A percentile compares a stretch with the other conserved stretches of the same genome.
Evolutionary conservation across 2,329 filamentous ascomycete genomes (phyloP).

Genomic region (Exophiala sp.): DNA sequence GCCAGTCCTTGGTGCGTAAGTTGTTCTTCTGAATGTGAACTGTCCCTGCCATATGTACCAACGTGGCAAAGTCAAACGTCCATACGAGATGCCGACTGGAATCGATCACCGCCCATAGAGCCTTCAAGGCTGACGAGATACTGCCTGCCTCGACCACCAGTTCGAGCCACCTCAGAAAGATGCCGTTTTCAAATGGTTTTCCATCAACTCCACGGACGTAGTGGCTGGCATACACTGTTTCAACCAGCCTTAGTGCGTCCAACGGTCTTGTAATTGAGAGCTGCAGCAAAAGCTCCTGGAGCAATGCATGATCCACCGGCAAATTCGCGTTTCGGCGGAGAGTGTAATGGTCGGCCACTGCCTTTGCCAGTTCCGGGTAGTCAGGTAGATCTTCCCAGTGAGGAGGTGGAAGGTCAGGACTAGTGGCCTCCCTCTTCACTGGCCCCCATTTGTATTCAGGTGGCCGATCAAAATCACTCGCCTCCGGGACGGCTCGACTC

Average conservation of each 20-base stretch:
- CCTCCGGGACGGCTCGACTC: too few species aligned
- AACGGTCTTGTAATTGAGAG: slow-evolving; percentile 4
- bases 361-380: slow-evolving; percentile 1
- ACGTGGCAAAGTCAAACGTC: slow-evolving; percentile 8
- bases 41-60: background rate
- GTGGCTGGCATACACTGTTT: slow-evolving; percentile 16
- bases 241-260: slow-evolving; percentile 16
- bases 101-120: slow-evolving; percentile 19
- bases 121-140: slow-evolving; percentile 3
- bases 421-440: too few species aligned
- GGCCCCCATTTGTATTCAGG: too few species aligned
- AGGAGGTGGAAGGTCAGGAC: background rate
- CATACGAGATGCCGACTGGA: slow-evolving; percentile 9
- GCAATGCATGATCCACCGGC: slow-evolving; percentile 12
- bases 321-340: slow-evolving; percentile 1
- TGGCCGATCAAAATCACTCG: too few species aligned
- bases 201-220: slow-evolving; percentile 13
- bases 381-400: background rate
- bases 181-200: slow-evolving; percentile 11
- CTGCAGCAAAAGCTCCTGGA: slow-evolving; percentile 6
- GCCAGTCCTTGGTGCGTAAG: background rate
- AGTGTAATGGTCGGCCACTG: slow-evolving; percentile 10
- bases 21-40: background rate
- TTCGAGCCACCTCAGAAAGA: slow-evolving; percentile 23
- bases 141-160: slow-evolving; percentile 9